Evolutionary conservation across 78 protist genomes (phyloP), one percentile per base, ranked within the genome.

Genomic region (Dictyostelium intermedium): DNA sequence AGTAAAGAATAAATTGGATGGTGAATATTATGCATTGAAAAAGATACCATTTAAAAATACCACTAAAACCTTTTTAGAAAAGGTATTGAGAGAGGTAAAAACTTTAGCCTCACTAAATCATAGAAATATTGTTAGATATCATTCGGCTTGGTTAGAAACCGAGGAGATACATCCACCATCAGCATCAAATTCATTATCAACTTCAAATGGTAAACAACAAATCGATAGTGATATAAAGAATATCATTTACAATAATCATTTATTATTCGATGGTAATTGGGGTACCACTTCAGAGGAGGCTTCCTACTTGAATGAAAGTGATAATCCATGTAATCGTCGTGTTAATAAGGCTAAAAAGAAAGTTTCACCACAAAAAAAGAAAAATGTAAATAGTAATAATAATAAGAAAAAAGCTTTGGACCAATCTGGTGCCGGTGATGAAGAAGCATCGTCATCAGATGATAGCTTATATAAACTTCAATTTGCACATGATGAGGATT

Each of bases 121-220:
- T 43, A 74, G 91, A 60, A 95, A 95, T 43, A 86, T 95, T 37
- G 92, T 85, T 53, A 61, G 97, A 77, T 95, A 86, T 32, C 93
- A 95, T 43, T 61, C 83, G 5, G 97, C 97, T 16, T 95, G 97
- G 97, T 73, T 95, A 10, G 97, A 95, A 34, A 76, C 85, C 5
- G 87, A 89, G 2, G 78, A 63, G 14, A 9, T 47, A 53, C 41
- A 56, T n/a, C 25, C 50, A 50, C 60, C 72, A 50, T 34, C 20
- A 16, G 20, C 23, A 35, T 82, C 72, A 74, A 41, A 16, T 32
- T 82, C 84, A 20, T 41, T 56, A 66, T 72, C 87, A 50, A 35
- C 76, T 3, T 35, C 39, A 23, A 70, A 25, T 47, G 69, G 43
- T 6, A 60, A 39, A 18, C 34, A 53, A 37, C 86, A 80, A 73